phyloP scores from a whole-genome alignment of 1,284 basidiomycete genomes.

The Paramarasmius palmivorus region DNA sequence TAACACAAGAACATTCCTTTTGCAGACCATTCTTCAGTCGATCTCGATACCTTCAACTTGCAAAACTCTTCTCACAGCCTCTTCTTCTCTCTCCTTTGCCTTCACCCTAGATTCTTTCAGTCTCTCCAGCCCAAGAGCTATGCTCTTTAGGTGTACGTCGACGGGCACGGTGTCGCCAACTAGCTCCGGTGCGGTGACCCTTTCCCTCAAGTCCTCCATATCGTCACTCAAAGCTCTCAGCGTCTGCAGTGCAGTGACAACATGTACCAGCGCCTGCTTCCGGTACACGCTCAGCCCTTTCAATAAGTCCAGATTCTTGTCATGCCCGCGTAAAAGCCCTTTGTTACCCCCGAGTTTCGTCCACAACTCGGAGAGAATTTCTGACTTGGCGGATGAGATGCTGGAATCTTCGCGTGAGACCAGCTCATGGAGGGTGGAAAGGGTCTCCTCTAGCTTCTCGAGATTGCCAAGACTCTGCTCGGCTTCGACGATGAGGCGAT shows the following conservation, averaged over 20 bases:
- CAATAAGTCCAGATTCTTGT: conserved; percentile 53
- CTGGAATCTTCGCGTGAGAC: conserved; percentile 54
- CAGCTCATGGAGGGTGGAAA: conserved; percentile 55
- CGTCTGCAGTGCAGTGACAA: conserved; percentile 59
- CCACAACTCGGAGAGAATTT: conserved; percentile 68
- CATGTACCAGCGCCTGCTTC: conserved; percentile 58
- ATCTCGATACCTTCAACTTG: conserved; percentile 5
- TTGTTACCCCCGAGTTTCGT: conserved; percentile 63
- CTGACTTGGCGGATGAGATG: conserved; percentile 42
- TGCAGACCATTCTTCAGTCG: too few relatives aligned
- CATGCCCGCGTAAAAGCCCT: conserved; percentile 42
- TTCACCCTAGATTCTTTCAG: conserved; percentile 56
- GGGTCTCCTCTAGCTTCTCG: conserved; percentile 58
- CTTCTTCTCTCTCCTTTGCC: conserved; percentile 39
- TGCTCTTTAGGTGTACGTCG: conserved; percentile 72
- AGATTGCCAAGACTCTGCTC: conserved; percentile 54
- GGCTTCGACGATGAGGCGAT: conserved; percentile 61
- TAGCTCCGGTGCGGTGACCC: conserved; percentile 64
- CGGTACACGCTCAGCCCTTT: conserved; percentile 55
- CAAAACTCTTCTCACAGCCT: conserved; percentile 35
- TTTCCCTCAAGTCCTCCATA: conserved; percentile 70
- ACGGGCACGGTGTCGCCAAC: conserved; percentile 57
- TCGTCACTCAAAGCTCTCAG: conserved; percentile 64
- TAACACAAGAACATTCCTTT: too few relatives aligned
- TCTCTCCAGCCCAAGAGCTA: conserved; percentile 61